Percentiles rank a stretch among this genome's conserved stretches.
phyloP scores from a whole-genome alignment of 1,284 basidiomycete species.

The Somion occarium region DNA sequence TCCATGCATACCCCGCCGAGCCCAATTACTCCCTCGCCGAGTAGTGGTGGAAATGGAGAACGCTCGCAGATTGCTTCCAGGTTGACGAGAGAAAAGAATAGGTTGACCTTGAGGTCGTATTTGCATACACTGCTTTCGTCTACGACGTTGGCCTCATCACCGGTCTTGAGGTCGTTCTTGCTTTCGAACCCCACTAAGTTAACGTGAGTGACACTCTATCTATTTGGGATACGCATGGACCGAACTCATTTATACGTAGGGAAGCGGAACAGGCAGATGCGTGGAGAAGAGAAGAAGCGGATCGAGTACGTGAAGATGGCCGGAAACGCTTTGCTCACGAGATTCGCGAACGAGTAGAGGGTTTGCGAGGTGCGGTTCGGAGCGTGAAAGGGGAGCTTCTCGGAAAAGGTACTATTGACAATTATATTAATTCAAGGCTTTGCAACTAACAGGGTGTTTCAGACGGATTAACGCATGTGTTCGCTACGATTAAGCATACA shows the following conservation, averaged over 20 bases:
- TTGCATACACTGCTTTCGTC: constrained; percentile 78
- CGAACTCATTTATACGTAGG: not conserved
- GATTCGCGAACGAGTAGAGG: constrained; percentile 83
- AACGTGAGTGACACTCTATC: constrained; percentile 27
- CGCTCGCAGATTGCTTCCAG: constrained; percentile 29
- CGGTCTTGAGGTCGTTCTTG: constrained; percentile 84
- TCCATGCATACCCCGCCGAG: constrained; percentile 19
- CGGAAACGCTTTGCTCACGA: constrained; percentile 83
- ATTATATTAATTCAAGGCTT: not conserved
- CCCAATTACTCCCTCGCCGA: constrained; percentile 14
- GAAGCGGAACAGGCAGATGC: constrained; percentile 80
- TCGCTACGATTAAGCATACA: constrained; percentile 83
- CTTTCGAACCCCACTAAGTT: constrained; percentile 74
- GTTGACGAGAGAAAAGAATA: constrained; percentile 89
- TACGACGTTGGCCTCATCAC: constrained; percentile 75
- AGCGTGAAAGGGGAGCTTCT: constrained; percentile 91
- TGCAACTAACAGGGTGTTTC: constrained; percentile 5
- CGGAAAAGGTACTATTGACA: constrained; percentile 63
- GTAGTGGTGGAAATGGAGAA: not conserved
- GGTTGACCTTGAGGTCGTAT: constrained; percentile 91
- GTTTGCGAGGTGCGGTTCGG: constrained; percentile 79
- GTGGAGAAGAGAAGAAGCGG: constrained; percentile 80
- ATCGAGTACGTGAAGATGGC: constrained; percentile 87
- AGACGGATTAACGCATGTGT: constrained; percentile 88
- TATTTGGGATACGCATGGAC: not conserved